Evolutionary conservation across 257 asterid species (phyloP).

Genomic region (Nicotiana sylvestris): DNA sequence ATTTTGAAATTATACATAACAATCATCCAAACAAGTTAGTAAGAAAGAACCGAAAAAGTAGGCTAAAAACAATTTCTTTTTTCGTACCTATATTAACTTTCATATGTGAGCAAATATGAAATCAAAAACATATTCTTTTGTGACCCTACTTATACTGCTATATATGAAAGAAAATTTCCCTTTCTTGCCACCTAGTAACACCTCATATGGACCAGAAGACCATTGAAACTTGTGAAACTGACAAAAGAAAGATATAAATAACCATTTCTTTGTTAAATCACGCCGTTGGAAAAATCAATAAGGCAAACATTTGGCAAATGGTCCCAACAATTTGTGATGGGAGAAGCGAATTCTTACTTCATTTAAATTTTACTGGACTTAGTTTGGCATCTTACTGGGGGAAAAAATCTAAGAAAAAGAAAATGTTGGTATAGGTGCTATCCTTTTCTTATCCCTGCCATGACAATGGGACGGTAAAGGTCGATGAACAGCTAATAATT

Average conservation of each 20-base stretch:
- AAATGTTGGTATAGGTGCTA: background rate
- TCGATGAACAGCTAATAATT: background rate
- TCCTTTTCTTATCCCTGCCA: slow-evolving; percentile 11
- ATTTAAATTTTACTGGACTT: background rate
- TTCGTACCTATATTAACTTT: too few species aligned
- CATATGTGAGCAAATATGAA: too few species aligned
- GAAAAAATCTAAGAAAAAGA: too few species aligned
- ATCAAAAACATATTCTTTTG: too few species aligned
- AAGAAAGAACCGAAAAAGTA: too few species aligned
- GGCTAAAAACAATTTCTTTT: too few species aligned
- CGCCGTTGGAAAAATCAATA: background rate
- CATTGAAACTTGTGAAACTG: background rate
- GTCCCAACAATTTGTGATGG: background rate
- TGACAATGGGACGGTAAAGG: background rate
- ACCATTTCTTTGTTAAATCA: background rate
- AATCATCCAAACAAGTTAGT: too few species aligned
- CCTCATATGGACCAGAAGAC: background rate
- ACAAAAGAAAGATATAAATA: background rate
- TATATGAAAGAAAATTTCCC: background rate
- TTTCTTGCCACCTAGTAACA: background rate
- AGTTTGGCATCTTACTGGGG: background rate
- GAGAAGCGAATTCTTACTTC: background rate
- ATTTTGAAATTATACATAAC: too few species aligned
- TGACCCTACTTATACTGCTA: too few species aligned
- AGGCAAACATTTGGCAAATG: background rate